Percentiles rank a stretch among this genome's conserved stretches.
Evolutionary conservation across 805 yeast species (phyloP).

Genomic region (Cyberlindnera japonica): DNA sequence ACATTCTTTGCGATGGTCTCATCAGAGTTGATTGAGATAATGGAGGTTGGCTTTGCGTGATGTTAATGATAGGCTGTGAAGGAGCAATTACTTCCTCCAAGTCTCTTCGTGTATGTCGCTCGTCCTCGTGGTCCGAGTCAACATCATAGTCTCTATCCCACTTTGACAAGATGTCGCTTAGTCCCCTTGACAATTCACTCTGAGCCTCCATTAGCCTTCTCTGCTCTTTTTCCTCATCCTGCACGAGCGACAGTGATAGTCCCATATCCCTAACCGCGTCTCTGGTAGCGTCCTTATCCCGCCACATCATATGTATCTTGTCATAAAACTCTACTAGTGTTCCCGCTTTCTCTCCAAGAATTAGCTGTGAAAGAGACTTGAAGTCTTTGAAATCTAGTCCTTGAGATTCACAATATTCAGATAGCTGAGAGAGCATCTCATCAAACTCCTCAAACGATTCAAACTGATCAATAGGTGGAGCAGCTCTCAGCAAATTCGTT

Average conservation of each 20-base stretch:
- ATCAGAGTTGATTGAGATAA: slow-evolving; percentile 12
- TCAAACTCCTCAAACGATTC: slow-evolving; percentile 33
- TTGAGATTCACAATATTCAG: slow-evolving; percentile 27
- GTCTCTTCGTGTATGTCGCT: slow-evolving; percentile 1
- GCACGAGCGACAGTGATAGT: slow-evolving; percentile 12
- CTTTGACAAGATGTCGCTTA: slow-evolving; percentile 7
- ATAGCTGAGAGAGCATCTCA: slow-evolving; percentile 36
- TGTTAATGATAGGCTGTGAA: slow-evolving; percentile 17
- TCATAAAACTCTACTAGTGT: slow-evolving; percentile 7
- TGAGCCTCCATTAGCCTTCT: background rate
- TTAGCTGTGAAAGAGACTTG: background rate
- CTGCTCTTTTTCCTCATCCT: slow-evolving; percentile 12
- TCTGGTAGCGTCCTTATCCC: slow-evolving; percentile 9
- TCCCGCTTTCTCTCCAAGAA: slow-evolving; percentile 3
- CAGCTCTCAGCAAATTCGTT: slow-evolving; percentile 20
- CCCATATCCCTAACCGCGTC: slow-evolving; percentile 15
- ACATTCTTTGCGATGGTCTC: slow-evolving; percentile 3
- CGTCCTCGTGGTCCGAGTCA: slow-evolving; percentile 7
- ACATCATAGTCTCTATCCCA: slow-evolving; percentile 24
- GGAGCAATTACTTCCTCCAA: slow-evolving; percentile 1
- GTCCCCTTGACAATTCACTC: background rate
- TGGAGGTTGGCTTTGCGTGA: slow-evolving; percentile 19
- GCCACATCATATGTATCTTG: slow-evolving; percentile 11
- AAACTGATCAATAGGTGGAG: slow-evolving; percentile 27
- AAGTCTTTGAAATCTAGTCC: slow-evolving; percentile 17